A percentile compares a stretch with the other conserved stretches of the same genome.
These are phyloP conservation scores for Geotrichum fermentans DNA, from an alignment of 1,139 yeast genomes.

Conservation along the genomic window DNA sequence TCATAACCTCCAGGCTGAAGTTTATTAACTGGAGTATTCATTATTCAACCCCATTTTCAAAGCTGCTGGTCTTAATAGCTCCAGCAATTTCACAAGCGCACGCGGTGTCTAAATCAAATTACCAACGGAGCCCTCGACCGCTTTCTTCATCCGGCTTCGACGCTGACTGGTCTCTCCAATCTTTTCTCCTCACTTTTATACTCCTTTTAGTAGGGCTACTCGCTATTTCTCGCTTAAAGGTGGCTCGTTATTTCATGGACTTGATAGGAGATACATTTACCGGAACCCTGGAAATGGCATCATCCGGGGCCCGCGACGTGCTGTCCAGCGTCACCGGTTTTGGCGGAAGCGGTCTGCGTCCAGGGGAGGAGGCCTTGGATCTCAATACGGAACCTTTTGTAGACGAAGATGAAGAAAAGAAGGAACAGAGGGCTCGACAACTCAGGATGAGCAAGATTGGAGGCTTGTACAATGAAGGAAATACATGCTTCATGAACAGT, in stretches of 20 bases:
- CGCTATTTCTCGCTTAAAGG: conserved; percentile 6
- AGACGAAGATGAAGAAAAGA: conserved; percentile 30
- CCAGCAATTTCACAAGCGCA: background rate
- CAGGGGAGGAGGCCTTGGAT: conserved; percentile 17
- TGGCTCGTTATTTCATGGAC: conserved; percentile 16
- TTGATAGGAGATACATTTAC: conserved; percentile 33
- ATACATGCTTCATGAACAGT: conserved; percentile 89
- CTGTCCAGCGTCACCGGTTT: background rate
- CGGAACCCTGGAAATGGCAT: conserved; percentile 38
- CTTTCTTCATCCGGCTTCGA: background rate
- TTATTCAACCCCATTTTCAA: no score
- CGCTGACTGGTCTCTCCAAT: background rate
- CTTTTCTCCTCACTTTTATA: conserved; percentile 4
- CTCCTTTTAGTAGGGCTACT: background rate
- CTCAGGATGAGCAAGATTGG: conserved; percentile 46
- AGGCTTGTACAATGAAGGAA: conserved; percentile 83
- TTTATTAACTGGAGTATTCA: no score
- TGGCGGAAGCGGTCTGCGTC: conserved; percentile 14
- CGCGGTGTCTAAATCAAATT: background rate
- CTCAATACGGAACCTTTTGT: conserved; percentile 20
- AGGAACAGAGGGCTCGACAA: conserved; percentile 22
- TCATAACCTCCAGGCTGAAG: no score
- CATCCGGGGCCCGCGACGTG: conserved; percentile 32
- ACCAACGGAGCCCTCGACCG: background rate
- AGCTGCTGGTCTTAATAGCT: no score